These are phyloP conservation scores for Ustilago nuda DNA, from an alignment of 1,284 basidiomycete species.

Conservation along the genomic window DNA sequence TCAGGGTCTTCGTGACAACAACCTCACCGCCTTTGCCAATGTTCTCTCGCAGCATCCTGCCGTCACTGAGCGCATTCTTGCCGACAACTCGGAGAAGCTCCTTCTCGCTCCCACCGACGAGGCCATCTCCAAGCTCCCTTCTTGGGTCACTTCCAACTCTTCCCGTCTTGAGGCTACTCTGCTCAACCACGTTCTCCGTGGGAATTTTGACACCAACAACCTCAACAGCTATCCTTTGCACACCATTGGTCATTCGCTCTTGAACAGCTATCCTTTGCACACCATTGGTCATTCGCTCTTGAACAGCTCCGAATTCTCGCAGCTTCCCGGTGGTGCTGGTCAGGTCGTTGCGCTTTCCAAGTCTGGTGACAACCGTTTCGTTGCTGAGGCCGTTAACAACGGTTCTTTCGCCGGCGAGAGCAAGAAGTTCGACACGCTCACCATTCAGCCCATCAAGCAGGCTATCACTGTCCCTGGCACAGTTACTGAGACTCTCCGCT, in stretches of 20 bases:
- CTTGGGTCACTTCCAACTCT: slow-evolving; percentile 47
- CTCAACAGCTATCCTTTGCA: slow-evolving; percentile 47
- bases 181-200: slow-evolving; percentile 53
- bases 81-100: slow-evolving; percentile 40
- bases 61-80: slow-evolving; percentile 49
- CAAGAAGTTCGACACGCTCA: slow-evolving; percentile 36
- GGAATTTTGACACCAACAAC: slow-evolving; percentile 31
- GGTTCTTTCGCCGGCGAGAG: slow-evolving; percentile 23
- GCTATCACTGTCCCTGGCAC: slow-evolving; percentile 56
- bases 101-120: slow-evolving; percentile 52
- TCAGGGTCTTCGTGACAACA: slow-evolving; percentile 45
- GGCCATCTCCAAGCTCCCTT: slow-evolving; percentile 43
- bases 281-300: slow-evolving; percentile 55
- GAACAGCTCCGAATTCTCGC: slow-evolving; percentile 25
- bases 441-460: slow-evolving; percentile 51
- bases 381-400: slow-evolving; percentile 55
- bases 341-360: slow-evolving; percentile 53
- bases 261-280: slow-evolving; percentile 50
- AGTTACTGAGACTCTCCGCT: slow-evolving; percentile 43
- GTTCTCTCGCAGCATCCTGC: slow-evolving; percentile 40
- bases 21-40: slow-evolving; percentile 49
- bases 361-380: slow-evolving; percentile 17
- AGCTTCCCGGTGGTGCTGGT: slow-evolving; percentile 57
- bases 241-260: slow-evolving; percentile 54
- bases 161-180: slow-evolving; percentile 53